Conservation (phyloP, 2,329 filamentous ascomycete genomes). For the Talaromyces sp. region DNA sequence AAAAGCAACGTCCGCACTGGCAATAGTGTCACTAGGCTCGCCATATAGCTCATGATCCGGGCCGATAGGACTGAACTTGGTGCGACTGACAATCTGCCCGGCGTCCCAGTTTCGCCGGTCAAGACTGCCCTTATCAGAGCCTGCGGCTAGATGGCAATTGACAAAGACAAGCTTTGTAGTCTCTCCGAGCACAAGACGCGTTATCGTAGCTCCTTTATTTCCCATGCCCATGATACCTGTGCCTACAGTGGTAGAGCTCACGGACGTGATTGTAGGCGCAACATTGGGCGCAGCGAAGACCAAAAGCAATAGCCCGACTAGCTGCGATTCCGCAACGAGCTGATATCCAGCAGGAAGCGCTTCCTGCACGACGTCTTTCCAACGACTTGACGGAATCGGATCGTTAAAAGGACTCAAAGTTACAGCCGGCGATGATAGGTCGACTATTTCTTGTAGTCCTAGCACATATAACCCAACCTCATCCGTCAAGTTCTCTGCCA, state of each 20-base stretch:
- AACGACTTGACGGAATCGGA: constrained; percentile 66
- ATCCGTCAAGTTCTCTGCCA: constrained; percentile 46
- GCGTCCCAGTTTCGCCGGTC: constrained; percentile 90
- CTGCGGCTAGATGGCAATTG: constrained; percentile 88
- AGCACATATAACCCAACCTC: constrained; percentile 87
- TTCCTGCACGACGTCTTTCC: constrained; percentile 72
- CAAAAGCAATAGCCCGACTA: constrained; percentile 78
- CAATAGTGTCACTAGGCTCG: constrained; percentile 59
- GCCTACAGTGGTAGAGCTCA: constrained; percentile 78
- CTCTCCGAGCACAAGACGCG: constrained; percentile 80
- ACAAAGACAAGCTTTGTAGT: constrained; percentile 85
- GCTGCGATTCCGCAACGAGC: constrained; percentile 74
- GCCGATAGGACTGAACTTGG: constrained; percentile 73
- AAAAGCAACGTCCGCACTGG: constrained; percentile 89
- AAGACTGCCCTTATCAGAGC: constrained; percentile 69
- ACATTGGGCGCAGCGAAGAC: constrained; percentile 81
- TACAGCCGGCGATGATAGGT: constrained; percentile 74
- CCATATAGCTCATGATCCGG: constrained; percentile 61
- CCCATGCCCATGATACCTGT: constrained; percentile 90
- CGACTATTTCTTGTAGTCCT: constrained; percentile 87
- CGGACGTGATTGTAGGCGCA: constrained; percentile 68
- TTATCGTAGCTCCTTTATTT: constrained; percentile 87
- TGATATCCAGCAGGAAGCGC: constrained; percentile 74
- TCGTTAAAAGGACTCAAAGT: constrained; percentile 75
- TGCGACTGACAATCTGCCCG: constrained; percentile 69